Evolutionary conservation across 768 basidiomycete genomes (phyloP).

Genomic region (Macrolepiota dolichaula): DNA sequence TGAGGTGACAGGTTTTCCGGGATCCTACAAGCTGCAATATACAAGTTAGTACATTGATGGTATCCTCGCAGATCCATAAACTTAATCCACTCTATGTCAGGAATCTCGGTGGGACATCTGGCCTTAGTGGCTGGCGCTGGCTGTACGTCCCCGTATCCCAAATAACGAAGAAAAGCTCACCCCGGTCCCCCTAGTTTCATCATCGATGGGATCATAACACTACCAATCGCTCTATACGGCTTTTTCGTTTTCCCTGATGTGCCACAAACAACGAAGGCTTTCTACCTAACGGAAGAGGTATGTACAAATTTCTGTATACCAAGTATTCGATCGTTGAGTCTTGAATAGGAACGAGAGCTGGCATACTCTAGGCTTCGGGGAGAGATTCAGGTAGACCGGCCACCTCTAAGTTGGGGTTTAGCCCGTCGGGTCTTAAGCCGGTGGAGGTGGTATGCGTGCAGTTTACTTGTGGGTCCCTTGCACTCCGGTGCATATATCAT

Average conservation of each 20-base stretch:
- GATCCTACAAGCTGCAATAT: conserved; percentile 61
- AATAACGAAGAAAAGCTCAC: background rate
- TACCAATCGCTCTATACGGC: conserved; percentile 70
- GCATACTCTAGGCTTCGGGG: conserved; percentile 46
- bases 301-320: background rate
- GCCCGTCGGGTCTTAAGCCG: conserved; percentile 46
- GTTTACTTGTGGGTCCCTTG: conserved; percentile 46
- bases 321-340: conserved; percentile 1
- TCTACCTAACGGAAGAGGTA: conserved; percentile 60
- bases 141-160: conserved; percentile 35
- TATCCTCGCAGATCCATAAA: background rate
- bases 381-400: conserved; percentile 36
- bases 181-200: conserved; percentile 42
- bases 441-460: conserved; percentile 71
- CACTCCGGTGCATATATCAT: background rate
- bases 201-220: conserved; percentile 66
- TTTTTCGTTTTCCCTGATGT: conserved; percentile 73
- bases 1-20: conserved; percentile 53
- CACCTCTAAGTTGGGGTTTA: conserved; percentile 43
- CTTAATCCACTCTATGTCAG: conserved; percentile 23
- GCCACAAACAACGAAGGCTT: conserved; percentile 59
- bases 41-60: conserved; percentile 35
- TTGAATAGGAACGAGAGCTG: conserved; percentile 48
- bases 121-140: conserved; percentile 69
- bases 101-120: conserved; percentile 46